Evolutionary conservation across 345 rosid species (phyloP), one percentile per base, ranked within the genome.

Genomic region (Citrus cavaleriei): DNA sequence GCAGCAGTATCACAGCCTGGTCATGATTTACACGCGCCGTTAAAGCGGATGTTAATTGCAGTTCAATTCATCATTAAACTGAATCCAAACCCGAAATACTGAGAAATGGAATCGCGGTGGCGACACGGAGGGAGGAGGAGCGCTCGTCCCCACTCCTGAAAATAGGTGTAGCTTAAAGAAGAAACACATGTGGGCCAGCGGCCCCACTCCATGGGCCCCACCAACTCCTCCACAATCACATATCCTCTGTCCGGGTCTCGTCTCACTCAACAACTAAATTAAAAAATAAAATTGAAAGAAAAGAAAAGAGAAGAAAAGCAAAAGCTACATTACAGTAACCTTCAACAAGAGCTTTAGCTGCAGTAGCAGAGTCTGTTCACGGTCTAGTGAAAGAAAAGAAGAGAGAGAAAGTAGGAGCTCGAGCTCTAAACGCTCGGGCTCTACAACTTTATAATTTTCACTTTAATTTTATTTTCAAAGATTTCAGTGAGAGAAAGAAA

Each of bases 101-200:
- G 30, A 6, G 59, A 32, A 64, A 28, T 4, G 6, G 59, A 46
- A 61, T 40, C 59, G 28, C 21, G 68, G 78, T 27, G 3, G 22
- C 16, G 67, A 35, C 35, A 21, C 42, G 10, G 65, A 65, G 65
- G 1, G 65, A 21, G 34, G 51, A 55, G 22, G 54, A 59, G 80
- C 30, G 70, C 89, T 70, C 78, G 80, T 34, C 73, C 90, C 75
- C 79, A 22, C 67, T 14, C 21, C 35, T 60, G 78, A 72, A 86
- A 84, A 90, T 81, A 75, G 40, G 51, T 92, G 95, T 86, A 83
- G 90, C 70, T 82, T 32, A 87, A 89, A 89, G 89, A 71, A 84
- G 89, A 73, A 82, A 85, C 96, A 90, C 34, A 38, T 5, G 64
- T 74, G 82, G 91, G 83, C 37, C 83, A 89, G 38, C 73, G 80